A percentile compares a stretch with the other conserved stretches of the same genome.
phyloP scores from a whole-genome alignment of 2,329 filamentous ascomycete genomes.

The Sporothrix brunneoviolacea region DNA sequence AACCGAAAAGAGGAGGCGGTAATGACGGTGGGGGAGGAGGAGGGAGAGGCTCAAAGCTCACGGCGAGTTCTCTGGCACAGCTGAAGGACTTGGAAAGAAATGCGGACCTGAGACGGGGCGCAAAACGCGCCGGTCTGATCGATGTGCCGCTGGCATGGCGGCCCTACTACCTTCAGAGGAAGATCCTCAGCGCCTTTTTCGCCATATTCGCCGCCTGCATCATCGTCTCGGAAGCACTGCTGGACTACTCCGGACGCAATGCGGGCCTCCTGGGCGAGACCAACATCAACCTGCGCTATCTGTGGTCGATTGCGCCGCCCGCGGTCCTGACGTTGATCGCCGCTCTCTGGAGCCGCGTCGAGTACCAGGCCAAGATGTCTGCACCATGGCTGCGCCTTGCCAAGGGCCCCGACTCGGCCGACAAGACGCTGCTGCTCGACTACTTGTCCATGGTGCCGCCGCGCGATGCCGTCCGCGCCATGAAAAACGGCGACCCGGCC shows the following conservation, averaged over 20 bases:
- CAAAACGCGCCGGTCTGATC: slow-evolving; percentile 21
- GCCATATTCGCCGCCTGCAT: slow-evolving; percentile 25
- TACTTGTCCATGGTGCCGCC: slow-evolving; percentile 26
- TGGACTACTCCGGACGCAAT: slow-evolving; percentile 26
- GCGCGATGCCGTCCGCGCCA: slow-evolving; percentile 23
- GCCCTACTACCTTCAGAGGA: slow-evolving; percentile 30
- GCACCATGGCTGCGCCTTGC: slow-evolving; percentile 34
- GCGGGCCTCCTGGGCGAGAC: slow-evolving; percentile 21
- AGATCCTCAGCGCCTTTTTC: slow-evolving; percentile 26
- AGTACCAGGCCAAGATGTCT: slow-evolving; percentile 31
- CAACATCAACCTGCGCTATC: slow-evolving; percentile 22
- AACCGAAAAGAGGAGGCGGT: background rate
- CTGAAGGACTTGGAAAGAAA: slow-evolving; percentile 13
- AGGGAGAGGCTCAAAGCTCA: too few species aligned
- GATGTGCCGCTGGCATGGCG: slow-evolving; percentile 29
- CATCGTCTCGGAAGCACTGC: slow-evolving; percentile 25
- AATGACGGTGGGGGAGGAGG: background rate
- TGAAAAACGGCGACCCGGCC: slow-evolving; percentile 29
- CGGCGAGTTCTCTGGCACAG: background rate
- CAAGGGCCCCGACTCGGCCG: slow-evolving; percentile 23
- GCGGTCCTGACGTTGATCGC: slow-evolving; percentile 28
- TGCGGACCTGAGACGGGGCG: background rate
- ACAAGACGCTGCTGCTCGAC: slow-evolving; percentile 32
- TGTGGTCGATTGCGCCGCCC: slow-evolving; percentile 32
- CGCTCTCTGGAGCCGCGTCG: slow-evolving; percentile 31